Evolutionary conservation across 2,329 filamentous ascomycete genomes (phyloP).

Genomic region (Cercospora sp.): DNA sequence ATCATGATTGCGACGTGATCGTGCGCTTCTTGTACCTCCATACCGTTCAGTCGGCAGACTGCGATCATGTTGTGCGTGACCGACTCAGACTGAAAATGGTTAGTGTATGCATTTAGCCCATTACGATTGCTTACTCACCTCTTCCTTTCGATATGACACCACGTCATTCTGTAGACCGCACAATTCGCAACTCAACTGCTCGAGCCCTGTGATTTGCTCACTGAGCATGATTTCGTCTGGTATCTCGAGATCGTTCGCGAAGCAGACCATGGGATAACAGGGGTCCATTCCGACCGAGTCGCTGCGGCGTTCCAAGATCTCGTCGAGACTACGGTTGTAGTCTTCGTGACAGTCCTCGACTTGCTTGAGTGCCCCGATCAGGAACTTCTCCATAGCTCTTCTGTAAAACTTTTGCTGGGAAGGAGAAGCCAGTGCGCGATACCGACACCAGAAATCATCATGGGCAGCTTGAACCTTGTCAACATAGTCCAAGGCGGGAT

Average conservation of each 20-base stretch:
- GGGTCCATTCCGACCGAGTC: neutral
- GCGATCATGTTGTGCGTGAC: conserved; percentile 15
- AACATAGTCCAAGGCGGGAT: neutral
- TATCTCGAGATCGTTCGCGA: neutral
- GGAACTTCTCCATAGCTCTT: neutral
- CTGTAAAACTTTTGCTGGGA: neutral
- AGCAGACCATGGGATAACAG: neutral
- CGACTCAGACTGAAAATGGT: neutral
- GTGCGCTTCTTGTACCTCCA: conserved; percentile 9
- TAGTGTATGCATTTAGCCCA: neutral
- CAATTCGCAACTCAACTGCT: neutral
- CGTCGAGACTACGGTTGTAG: neutral
- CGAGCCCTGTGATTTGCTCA: neutral
- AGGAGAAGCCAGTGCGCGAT: neutral
- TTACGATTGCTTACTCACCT: neutral
- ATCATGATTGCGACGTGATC: conserved; percentile 12
- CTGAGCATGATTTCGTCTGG: neutral
- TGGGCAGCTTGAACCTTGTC: neutral
- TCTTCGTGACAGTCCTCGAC: neutral
- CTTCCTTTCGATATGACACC: neutral
- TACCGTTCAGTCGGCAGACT: conserved; percentile 12
- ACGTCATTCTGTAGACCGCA: neutral
- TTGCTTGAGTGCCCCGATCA: neutral
- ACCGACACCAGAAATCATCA: neutral
- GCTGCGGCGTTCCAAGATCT: neutral